Base-by-base conservation (phyloP, 2,329 filamentous ascomycete species). In the Fusarium sp. region DNA sequence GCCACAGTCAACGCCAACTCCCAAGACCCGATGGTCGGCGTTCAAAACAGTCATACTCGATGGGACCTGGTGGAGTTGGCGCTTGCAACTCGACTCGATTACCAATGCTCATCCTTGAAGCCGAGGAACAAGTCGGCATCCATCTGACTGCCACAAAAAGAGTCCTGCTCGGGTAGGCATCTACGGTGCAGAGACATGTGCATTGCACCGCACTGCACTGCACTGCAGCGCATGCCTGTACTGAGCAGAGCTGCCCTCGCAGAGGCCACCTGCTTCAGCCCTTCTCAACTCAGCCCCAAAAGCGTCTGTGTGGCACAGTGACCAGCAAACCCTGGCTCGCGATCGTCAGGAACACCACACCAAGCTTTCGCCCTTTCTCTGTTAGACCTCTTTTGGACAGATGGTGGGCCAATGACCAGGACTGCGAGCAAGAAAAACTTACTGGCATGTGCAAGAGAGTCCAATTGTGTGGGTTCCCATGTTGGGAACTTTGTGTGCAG, bases 311-410 rank as follows among this genome's bases (percentile, higher is more conserved):
- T 72, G 64, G 67, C 58, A 60, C 72, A 59, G 52, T 54, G 41
- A 64, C 64, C 43, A 45, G 57, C 50, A 22, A 37, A 75, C 70
- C 77, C 74, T 68, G 71, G 77, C 72, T 68, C 48, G 29, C 64
- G 77, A 79, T 79, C 77, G 72, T 76, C 77, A 78, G 77, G 77
- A 78, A 78, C 77, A 70, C 64, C 73, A 64, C 72, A 76, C 76
- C 75, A 76, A 69, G 64, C 63, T 59, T 62, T 64, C 29, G 64
- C 45, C 69, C 63, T 57, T 48, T 54, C 64, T 69, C 62, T 66
- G 61, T 69, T 72, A 68, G 71, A 68, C 68, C 68, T 67, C 27
- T 65, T 64, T 64, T 50, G 69, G 73, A 50, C 56, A 68, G 67
- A 71, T 58, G 35, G 71, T 56, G 57, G 48, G 27, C 35, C 48